Evolutionary conservation across 2,329 filamentous ascomycete species (phyloP).

Genomic region (Pseudocercospora macadamiae): DNA sequence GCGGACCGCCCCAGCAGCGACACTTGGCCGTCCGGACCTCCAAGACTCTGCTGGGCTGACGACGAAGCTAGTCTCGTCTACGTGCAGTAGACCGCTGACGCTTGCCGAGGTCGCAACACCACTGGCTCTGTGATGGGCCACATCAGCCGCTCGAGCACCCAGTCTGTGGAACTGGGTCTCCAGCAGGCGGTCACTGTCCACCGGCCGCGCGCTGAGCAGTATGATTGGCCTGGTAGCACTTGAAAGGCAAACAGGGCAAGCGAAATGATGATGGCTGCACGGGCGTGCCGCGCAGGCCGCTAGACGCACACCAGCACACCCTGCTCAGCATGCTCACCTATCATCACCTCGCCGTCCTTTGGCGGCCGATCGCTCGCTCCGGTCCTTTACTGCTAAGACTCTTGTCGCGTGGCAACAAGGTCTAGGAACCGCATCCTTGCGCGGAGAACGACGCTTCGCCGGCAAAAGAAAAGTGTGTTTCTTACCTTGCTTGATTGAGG

Average conservation of each 20-base stretch:
- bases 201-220: neutral
- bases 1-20: slow-evolving; percentile 9
- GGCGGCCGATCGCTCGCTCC: slow-evolving; percentile 7
- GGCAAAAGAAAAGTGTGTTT: slow-evolving; percentile 1
- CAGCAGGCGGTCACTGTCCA: slow-evolving; percentile 4
- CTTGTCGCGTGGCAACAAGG: slow-evolving; percentile 5
- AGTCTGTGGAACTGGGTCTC: slow-evolving; percentile 3
- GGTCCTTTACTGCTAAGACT: slow-evolving; percentile 1
- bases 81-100: neutral
- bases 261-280: slow-evolving; percentile 15
- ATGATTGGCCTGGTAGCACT: slow-evolving; percentile 7
- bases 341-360: neutral
- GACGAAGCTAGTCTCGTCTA: neutral
- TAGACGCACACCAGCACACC: no score
- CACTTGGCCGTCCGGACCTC: slow-evolving; percentile 1
- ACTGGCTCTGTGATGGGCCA: no score
- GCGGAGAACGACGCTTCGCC: neutral
- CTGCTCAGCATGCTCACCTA: neutral
- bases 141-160: slow-evolving; percentile 7
- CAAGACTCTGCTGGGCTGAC: neutral
- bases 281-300: slow-evolving; percentile 6
- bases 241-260: slow-evolving; percentile 8
- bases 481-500: neutral
- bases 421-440: neutral
- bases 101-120: slow-evolving; percentile 5